Conservation (phyloP, 768 basidiomycete genomes). For the Panaeolus cyanescens region DNA sequence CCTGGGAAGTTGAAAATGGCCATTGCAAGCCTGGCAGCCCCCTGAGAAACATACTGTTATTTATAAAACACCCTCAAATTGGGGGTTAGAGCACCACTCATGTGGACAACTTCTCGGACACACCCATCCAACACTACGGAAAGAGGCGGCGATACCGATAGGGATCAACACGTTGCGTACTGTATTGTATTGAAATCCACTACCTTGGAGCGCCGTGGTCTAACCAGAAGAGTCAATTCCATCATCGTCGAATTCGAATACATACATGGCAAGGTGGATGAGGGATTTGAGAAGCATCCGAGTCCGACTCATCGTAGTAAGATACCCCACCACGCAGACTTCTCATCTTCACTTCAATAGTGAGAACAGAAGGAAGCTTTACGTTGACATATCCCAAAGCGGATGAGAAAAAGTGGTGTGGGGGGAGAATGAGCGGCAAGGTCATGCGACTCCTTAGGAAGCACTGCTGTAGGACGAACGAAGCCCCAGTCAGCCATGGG, state of each 20-base stretch:
- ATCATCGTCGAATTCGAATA: neutral
- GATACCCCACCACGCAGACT: neutral
- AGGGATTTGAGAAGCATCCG: neutral
- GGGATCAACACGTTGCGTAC: too few relatives aligned
- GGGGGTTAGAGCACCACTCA: too few relatives aligned
- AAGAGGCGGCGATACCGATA: neutral
- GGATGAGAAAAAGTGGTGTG: neutral
- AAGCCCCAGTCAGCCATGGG: too few relatives aligned
- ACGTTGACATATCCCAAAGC: neutral
- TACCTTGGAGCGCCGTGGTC: too few relatives aligned
- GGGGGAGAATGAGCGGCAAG: neutral
- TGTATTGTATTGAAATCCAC: too few relatives aligned
- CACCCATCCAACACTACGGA: neutral
- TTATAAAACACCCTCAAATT: neutral
- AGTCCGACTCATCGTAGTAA: neutral
- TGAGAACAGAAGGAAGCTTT: neutral
- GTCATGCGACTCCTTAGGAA: neutral
- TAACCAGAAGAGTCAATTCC: too few relatives aligned
- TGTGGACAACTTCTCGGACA: too few relatives aligned
- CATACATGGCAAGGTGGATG: neutral
- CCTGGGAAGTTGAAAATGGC: too few relatives aligned
- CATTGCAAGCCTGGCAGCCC: too few relatives aligned
- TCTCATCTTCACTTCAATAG: too few relatives aligned
- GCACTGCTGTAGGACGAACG: neutral
- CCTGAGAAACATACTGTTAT: neutral